These are phyloP conservation scores for Populus nigra DNA, from an alignment of 345 rosid genomes.

Conservation along the genomic window DNA sequence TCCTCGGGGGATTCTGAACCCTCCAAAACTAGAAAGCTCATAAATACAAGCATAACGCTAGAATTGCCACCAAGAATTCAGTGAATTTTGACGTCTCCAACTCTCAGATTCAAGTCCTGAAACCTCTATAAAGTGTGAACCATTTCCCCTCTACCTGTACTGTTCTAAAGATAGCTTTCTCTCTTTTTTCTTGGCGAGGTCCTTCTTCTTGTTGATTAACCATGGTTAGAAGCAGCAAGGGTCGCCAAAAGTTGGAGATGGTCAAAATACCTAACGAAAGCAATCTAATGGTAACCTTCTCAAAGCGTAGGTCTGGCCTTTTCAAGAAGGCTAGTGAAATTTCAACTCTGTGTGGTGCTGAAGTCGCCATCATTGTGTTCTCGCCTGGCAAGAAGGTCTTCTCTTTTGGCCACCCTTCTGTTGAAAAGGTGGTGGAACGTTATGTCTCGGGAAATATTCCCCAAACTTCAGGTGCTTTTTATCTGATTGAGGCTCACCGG, in stretches of 20 bases:
- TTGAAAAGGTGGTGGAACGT: constrained; percentile 13
- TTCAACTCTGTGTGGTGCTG: constrained; percentile 28
- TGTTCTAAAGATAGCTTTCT: background rate
- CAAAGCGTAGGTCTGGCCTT: constrained; percentile 23
- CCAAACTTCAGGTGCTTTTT: constrained; percentile 18
- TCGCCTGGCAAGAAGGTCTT: constrained; percentile 26
- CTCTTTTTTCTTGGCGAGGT: background rate
- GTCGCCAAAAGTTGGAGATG: constrained; percentile 22
- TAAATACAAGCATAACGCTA: background rate
- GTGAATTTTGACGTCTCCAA: constrained; percentile 3
- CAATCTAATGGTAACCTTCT: constrained; percentile 28
- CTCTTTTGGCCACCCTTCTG: constrained; percentile 28
- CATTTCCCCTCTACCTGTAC: background rate
- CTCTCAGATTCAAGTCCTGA: background rate
- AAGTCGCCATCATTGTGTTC: constrained; percentile 20
- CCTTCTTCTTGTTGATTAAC: background rate
- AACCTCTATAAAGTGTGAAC: constrained; percentile 9
- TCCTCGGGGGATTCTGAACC: background rate
- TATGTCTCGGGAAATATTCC: constrained; percentile 22
- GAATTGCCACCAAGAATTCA: background rate
- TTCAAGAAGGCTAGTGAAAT: constrained; percentile 34
- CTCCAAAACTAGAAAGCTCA: constrained; percentile 14
- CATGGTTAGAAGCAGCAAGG: constrained; percentile 15
- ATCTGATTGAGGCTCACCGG: constrained; percentile 45
- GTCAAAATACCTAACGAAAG: constrained; percentile 19